Evolutionary conservation across 1,139 yeast species (phyloP).

Genomic region (Pneumocystis murina): DNA sequence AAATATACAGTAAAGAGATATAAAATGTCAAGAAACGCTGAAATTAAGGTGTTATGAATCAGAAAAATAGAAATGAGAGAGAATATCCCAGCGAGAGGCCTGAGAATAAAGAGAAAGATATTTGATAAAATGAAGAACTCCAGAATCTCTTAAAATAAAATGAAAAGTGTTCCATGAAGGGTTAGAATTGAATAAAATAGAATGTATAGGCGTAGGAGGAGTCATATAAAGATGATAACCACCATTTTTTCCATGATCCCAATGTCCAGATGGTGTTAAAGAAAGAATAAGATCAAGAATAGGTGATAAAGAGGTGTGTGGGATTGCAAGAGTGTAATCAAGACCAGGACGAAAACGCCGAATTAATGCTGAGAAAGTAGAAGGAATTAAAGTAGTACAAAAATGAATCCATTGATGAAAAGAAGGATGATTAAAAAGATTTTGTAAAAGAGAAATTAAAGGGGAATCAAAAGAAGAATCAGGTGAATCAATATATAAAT

Average conservation of each 20-base stretch:
- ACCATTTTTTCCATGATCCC: slow-evolving; percentile 55
- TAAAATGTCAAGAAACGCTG: no score
- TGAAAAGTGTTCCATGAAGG: no score
- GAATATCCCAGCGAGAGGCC: no score
- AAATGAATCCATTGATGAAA: slow-evolving; percentile 37
- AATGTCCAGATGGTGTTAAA: slow-evolving; percentile 14
- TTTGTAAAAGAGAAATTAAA: not conserved
- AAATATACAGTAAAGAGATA: no score
- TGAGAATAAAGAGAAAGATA: no score
- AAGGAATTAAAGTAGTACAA: slow-evolving; percentile 50
- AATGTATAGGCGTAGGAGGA: no score
- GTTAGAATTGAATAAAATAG: no score
- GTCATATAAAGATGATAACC: slow-evolving; percentile 87
- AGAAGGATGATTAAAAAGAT: slow-evolving; percentile 3
- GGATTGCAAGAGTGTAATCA: slow-evolving; percentile 84
- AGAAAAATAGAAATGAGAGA: no score
- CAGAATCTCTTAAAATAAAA: no score
- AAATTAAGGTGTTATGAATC: no score
- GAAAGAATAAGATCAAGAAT: slow-evolving; percentile 27
- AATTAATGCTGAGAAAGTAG: slow-evolving; percentile 52
- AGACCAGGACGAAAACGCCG: slow-evolving; percentile 90
- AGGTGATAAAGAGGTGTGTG: slow-evolving; percentile 32
- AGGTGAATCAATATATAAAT: slow-evolving; percentile 35
- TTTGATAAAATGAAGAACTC: no score
- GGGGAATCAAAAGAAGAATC: not conserved